These are phyloP conservation scores for Collybia sp. DNA, from an alignment of 768 basidiomycete genomes.

Conservation along the genomic window DNA sequence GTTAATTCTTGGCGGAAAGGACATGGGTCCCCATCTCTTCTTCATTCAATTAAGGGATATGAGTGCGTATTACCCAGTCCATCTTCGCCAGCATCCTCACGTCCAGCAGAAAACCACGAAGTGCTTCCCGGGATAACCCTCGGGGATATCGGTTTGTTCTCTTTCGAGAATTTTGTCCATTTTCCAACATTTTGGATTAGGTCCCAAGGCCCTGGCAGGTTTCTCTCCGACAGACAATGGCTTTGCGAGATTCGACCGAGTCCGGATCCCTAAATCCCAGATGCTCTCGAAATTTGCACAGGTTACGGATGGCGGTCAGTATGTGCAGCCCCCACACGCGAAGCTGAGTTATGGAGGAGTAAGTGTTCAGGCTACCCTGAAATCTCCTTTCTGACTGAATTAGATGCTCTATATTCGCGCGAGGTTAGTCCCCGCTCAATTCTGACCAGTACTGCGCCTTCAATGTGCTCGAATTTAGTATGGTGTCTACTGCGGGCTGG, in stretches of 20 bases:
- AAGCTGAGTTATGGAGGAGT: conserved; percentile 77
- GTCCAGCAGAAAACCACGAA: conserved; percentile 48
- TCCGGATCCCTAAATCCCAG: conserved; percentile 61
- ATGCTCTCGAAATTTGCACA: conserved; percentile 76
- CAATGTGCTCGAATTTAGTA: conserved; percentile 29
- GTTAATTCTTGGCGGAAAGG: conserved; percentile 54
- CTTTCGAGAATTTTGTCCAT: background rate
- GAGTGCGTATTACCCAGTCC: conserved; percentile 30
- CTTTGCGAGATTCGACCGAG: conserved; percentile 59
- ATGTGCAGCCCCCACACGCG: conserved; percentile 63
- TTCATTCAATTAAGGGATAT: conserved; percentile 64
- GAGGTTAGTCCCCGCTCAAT: conserved; percentile 30
- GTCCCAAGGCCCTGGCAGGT: conserved; percentile 53
- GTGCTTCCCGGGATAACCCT: conserved; percentile 55
- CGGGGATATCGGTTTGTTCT: conserved; percentile 60
- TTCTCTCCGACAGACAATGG: conserved; percentile 58
- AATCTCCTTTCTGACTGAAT: too few relatives aligned
- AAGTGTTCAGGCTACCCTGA: conserved; percentile 17
- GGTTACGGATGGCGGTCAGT: conserved; percentile 61
- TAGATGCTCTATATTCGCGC: conserved; percentile 76
- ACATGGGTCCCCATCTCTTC: conserved; percentile 72
- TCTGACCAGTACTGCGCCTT: too few relatives aligned
- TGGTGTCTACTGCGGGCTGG: conserved; percentile 63
- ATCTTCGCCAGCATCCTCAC: background rate
- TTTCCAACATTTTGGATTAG: conserved; percentile 19